Evolutionary conservation across 2,329 filamentous ascomycete species (phyloP), one percentile per base, ranked within the genome.

Genomic region (Penicillium sp.): DNA sequence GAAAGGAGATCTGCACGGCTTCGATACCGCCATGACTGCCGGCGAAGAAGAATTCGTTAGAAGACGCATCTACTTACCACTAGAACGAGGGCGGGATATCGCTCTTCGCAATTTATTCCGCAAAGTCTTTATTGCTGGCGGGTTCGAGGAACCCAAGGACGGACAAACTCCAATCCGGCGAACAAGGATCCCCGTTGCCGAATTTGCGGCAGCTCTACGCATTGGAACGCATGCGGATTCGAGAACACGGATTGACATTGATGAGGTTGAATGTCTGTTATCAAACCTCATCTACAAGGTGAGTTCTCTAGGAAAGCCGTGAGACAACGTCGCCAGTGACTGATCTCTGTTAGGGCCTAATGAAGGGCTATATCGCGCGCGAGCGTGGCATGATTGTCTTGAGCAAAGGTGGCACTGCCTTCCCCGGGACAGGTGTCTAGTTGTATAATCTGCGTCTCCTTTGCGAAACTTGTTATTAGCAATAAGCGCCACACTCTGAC

Each of bases 251-350:
- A 82, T 96, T 38, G 95, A 97, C 70, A 84, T 86, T 35, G 96
- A 99, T 73, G 95, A 99, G 78, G 93, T 98, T 4, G 96, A 99
- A 78, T 99, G 95, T 76, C 81, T 97, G 70, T 75, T 99, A 71
- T 92, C 95, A 30, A 98, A 97, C 75, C 91, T 97, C 86, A 97
- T 99, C 65, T 99, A 98, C 83, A 99, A 98, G 88, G 94, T 96
- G 41, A 54, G 48, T 26, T 7, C 7, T 19, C 3, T 13, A 19
- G 23, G 23, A 15, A 9, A 19, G 35, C n/a, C 15, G 8, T 31
- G 17, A 45, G 17, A 11, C 35, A 15, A 41, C 35, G 35, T 19
- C 15, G 11, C 13, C 56, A 19, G 23, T 62, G 44, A 63, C 63
- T 71, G 46, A 69, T 46, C 13, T 67, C 17, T 70, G 31, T n/a